These are phyloP conservation scores for Arachis stenosperma DNA, from an alignment of 306 rosid genomes.

Conservation along the genomic window DNA sequence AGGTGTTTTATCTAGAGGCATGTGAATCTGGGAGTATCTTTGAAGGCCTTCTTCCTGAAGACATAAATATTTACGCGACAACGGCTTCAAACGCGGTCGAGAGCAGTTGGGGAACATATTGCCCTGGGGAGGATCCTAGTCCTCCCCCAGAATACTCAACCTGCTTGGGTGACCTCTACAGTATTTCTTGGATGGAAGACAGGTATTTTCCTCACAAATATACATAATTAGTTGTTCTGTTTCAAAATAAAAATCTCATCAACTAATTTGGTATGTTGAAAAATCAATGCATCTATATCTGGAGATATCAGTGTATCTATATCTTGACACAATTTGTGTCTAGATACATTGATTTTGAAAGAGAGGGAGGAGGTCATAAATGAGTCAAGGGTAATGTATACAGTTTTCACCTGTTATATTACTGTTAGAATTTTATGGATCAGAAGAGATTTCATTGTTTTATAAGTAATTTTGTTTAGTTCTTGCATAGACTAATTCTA, in stretches of 20 bases:
- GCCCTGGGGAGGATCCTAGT: conserved; percentile 90
- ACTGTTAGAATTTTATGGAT: conserved; percentile 16
- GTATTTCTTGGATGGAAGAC: conserved; percentile 99
- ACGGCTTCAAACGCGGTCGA: conserved; percentile 93
- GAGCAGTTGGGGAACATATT: conserved; percentile 99
- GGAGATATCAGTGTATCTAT: too few relatives aligned
- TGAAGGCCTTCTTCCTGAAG: conserved; percentile 94
- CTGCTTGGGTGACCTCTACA: conserved; percentile 93
- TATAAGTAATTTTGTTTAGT: not conserved
- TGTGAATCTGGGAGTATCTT: conserved; percentile 99
- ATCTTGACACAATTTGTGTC: too few relatives aligned
- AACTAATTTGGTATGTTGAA: too few relatives aligned
- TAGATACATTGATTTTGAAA: too few relatives aligned
- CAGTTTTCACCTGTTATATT: not conserved
- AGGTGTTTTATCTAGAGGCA: conserved; percentile 99
- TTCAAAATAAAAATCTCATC: too few relatives aligned
- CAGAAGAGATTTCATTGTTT: not conserved
- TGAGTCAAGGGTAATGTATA: too few relatives aligned
- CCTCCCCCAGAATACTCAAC: conserved; percentile 94
- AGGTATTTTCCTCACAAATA: conserved; percentile 55
- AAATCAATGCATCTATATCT: too few relatives aligned
- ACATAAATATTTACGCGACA: conserved; percentile 80
- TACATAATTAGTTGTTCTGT: conserved; percentile 21
- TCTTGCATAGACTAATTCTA: conserved; percentile 10
- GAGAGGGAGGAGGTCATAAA: too few relatives aligned